A percentile compares a stretch with the other conserved stretches of the same genome.
These are phyloP conservation scores for Tritrichomonas musculus DNA, from an alignment of 208 protist species.

Conservation along the genomic window DNA sequence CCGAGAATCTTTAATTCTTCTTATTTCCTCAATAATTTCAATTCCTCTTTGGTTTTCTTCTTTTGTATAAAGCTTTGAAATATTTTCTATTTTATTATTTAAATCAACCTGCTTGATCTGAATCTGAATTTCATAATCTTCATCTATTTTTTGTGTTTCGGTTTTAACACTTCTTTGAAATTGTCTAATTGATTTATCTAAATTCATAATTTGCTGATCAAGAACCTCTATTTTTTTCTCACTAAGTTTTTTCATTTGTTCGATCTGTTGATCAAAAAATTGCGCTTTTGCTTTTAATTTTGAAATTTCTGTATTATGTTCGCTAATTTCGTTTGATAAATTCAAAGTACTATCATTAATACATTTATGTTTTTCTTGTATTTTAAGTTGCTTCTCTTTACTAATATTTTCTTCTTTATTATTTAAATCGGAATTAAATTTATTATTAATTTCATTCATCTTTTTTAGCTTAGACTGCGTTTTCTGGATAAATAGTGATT, in stretches of 20 bases:
- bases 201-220: not conserved
- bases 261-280: not conserved
- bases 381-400: too few species aligned
- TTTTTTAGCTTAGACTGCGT: too few species aligned
- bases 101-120: not conserved
- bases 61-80: not conserved
- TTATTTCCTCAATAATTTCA: not conserved
- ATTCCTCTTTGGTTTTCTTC: not conserved
- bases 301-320: not conserved
- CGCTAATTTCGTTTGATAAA: not conserved
- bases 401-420: too few species aligned
- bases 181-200: not conserved
- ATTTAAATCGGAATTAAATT: too few species aligned
- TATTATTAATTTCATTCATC: too few species aligned
- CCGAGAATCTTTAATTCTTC: not conserved
- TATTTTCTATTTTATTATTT: not conserved
- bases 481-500: too few species aligned
- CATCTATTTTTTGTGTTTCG: constrained; percentile 1
- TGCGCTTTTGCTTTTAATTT: not conserved
- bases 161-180: not conserved
- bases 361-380: too few species aligned
- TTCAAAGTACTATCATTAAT: not conserved
- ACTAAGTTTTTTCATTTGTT: not conserved
- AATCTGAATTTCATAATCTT: constrained; percentile 26
- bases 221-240: not conserved